These are phyloP conservation scores for Cercospora zeina DNA, from an alignment of 2,329 filamentous ascomycete genomes.

Conservation along the genomic window DNA sequence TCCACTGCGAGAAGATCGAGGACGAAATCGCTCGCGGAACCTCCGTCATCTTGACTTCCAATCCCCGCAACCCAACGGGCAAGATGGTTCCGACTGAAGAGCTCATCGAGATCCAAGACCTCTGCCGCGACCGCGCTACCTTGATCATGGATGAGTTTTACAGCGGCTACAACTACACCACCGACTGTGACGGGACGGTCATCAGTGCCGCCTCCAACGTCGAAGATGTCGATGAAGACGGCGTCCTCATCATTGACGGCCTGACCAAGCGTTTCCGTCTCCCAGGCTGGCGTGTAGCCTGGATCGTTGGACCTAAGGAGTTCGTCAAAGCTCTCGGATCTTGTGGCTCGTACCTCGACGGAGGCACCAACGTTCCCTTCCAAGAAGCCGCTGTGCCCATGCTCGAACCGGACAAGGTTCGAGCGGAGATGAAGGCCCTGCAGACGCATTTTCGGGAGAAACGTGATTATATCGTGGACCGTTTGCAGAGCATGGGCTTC, in stretches of 20 bases:
- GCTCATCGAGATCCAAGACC: slow-evolving; percentile 85
- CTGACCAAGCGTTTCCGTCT: slow-evolving; percentile 96
- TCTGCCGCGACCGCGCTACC: slow-evolving; percentile 86
- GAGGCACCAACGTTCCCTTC: slow-evolving; percentile 91
- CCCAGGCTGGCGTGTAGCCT: slow-evolving; percentile 93
- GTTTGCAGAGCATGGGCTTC: slow-evolving; percentile 85
- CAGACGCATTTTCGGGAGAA: slow-evolving; percentile 90
- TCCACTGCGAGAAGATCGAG: slow-evolving; percentile 88
- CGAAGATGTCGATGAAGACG: slow-evolving; percentile 80
- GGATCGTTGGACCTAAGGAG: slow-evolving; percentile 88
- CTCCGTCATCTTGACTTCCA: slow-evolving; percentile 84
- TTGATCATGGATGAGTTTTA: slow-evolving; percentile 98
- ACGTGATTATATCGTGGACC: slow-evolving; percentile 82
- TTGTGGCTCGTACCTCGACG: slow-evolving; percentile 91
- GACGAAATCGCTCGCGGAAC: slow-evolving; percentile 55
- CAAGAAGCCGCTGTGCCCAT: slow-evolving; percentile 90
- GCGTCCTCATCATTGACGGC: slow-evolving; percentile 88
- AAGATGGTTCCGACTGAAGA: slow-evolving; percentile 82
- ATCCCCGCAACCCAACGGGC: slow-evolving; percentile 92
- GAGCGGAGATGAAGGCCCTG: slow-evolving; percentile 82
- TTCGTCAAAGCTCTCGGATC: slow-evolving; percentile 92
- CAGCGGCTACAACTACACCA: slow-evolving; percentile 88
- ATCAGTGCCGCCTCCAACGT: slow-evolving; percentile 89
- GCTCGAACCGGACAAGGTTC: slow-evolving; percentile 82
- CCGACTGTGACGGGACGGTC: slow-evolving; percentile 83